Evolutionary conservation across 176 grass and related monocot genomes (phyloP).

Genomic region (Leersia perrieri): DNA sequence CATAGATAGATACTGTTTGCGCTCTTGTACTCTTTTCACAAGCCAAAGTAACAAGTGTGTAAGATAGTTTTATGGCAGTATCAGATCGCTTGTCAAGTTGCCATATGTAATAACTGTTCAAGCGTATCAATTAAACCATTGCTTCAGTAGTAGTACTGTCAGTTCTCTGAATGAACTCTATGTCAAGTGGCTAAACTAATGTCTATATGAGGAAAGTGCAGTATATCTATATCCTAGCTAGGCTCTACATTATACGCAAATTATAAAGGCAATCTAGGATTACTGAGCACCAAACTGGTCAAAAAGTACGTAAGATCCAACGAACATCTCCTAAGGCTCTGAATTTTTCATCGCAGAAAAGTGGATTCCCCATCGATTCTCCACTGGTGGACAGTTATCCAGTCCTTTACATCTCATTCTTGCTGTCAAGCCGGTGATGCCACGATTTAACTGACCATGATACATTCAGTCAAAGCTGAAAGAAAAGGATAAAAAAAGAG

Average conservation of each 20-base stretch:
- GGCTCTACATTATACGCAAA: neutral
- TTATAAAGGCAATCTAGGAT: neutral
- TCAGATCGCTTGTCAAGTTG: neutral
- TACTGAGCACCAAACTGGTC: neutral
- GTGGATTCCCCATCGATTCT: neutral
- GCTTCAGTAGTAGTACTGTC: no score
- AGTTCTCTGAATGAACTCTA: neutral
- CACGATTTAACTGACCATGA: neutral
- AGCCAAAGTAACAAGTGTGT: neutral
- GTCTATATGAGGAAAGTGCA: neutral
- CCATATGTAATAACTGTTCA: neutral
- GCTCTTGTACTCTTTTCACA: neutral
- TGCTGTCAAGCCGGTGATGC: neutral
- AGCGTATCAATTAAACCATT: neutral
- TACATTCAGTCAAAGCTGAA: constrained; percentile 3
- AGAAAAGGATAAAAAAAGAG: neutral
- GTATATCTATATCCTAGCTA: neutral
- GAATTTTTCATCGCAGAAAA: neutral
- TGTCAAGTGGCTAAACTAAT: neutral
- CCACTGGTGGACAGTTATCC: neutral
- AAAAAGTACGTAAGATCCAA: neutral
- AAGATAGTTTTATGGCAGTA: neutral
- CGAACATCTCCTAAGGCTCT: neutral
- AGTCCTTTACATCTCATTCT: constrained; percentile 25
- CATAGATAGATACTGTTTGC: neutral